Percentiles rank a stretch among this genome's conserved stretches.
phyloP scores from a whole-genome alignment of 2,329 filamentous ascomycete species.

The Pseudocercospora macadamiae region DNA sequence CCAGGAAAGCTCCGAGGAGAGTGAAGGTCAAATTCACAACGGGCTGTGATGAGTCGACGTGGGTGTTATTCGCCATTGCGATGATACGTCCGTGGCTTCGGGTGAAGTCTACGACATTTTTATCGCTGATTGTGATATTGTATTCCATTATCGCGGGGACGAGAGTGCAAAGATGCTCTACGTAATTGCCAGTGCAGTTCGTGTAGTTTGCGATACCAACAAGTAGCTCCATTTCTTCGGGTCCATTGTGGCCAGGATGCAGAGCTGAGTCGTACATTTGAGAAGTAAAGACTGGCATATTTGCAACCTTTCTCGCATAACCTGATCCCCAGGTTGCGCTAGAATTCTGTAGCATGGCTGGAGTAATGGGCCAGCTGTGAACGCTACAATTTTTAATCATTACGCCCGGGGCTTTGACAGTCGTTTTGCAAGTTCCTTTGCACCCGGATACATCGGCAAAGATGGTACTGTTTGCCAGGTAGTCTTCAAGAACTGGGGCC shows the following conservation, averaged over 20 bases:
- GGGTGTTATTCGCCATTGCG: slow-evolving; percentile 13
- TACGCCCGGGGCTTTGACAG: neutral
- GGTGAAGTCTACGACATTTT: slow-evolving; percentile 5
- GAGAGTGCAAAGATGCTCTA: slow-evolving; percentile 6
- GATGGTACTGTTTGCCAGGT: neutral
- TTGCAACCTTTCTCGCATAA: neutral
- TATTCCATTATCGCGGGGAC: slow-evolving; percentile 14
- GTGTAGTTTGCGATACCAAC: slow-evolving; percentile 5
- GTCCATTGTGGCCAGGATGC: neutral
- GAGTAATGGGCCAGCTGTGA: neutral
- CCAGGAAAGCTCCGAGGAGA: neutral
- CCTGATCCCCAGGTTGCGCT: neutral
- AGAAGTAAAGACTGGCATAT: neutral
- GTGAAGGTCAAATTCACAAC: neutral
- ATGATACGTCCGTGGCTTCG: slow-evolving; percentile 11
- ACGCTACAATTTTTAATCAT: neutral
- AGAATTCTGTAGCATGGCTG: neutral
- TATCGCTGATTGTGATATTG: slow-evolving; percentile 11
- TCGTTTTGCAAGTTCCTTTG: slow-evolving; percentile 3
- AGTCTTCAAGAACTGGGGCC: neutral
- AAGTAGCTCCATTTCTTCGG: neutral
- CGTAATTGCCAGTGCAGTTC: slow-evolving; percentile 10
- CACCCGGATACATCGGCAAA: neutral
- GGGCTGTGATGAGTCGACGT: neutral
- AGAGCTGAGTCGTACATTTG: slow-evolving; percentile 1